Percentiles rank a stretch among this genome's conserved stretches.
Evolutionary conservation across 2,329 filamentous ascomycete genomes (phyloP).

Genomic region (Penicillium brevicompactum): DNA sequence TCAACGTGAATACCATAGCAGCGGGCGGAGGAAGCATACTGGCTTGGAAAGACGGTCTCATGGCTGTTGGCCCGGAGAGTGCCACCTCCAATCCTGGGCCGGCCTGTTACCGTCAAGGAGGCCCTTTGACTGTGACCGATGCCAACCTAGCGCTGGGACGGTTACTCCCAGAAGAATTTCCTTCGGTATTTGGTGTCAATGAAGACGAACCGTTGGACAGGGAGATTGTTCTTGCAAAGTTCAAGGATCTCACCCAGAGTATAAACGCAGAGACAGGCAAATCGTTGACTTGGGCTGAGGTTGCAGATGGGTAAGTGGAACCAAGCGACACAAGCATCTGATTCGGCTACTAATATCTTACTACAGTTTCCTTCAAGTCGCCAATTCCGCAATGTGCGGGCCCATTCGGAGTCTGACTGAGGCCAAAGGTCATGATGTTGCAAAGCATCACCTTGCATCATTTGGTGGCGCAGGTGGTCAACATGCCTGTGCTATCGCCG

Average conservation of each 20-base stretch:
- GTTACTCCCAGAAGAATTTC: constrained; percentile 86
- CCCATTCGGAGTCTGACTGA: constrained; percentile 85
- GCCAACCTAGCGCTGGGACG: constrained; percentile 86
- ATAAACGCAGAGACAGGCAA: constrained; percentile 67
- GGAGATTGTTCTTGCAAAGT: constrained; percentile 71
- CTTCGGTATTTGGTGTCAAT: constrained; percentile 38
- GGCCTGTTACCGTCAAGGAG: constrained; percentile 86
- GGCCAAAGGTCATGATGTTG: constrained; percentile 82
- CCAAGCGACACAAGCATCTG: not conserved
- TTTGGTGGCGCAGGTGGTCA: constrained; percentile 91
- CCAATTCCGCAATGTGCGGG: constrained; percentile 86
- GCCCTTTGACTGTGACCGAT: constrained; percentile 85
- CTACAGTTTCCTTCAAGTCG: constrained; percentile 83
- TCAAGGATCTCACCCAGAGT: constrained; percentile 72
- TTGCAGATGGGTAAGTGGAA: constrained; percentile 24
- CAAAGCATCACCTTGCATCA: constrained; percentile 78
- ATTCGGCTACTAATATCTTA: constrained; percentile 60
- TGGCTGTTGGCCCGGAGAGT: constrained; percentile 85
- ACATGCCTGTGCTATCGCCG: constrained; percentile 86
- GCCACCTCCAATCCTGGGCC: constrained; percentile 86
- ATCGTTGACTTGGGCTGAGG: constrained; percentile 59
- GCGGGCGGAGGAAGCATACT: constrained; percentile 71
- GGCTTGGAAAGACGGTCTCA: constrained; percentile 83
- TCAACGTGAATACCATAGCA: constrained; percentile 92
- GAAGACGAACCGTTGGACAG: constrained; percentile 68